phyloP scores from a whole-genome alignment of 2,329 filamentous ascomycete genomes.

The Epicoccum nigrum region DNA sequence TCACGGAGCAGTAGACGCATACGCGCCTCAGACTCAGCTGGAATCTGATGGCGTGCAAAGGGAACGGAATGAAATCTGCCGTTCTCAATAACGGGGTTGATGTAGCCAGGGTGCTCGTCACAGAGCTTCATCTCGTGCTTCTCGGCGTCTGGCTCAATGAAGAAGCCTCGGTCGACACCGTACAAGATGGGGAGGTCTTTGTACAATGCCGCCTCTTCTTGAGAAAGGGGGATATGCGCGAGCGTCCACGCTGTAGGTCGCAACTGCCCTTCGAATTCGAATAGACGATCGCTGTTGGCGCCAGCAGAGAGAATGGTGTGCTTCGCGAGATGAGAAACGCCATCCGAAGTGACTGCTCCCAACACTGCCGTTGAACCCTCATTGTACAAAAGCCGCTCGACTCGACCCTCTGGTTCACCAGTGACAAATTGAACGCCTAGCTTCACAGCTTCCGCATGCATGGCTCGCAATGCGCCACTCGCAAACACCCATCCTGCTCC shows the following conservation, averaged over 20 bases:
- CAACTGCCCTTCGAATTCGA: slow-evolving; percentile 60
- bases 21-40: slow-evolving; percentile 54
- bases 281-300: slow-evolving; percentile 54
- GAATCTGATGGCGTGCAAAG: slow-evolving; percentile 54
- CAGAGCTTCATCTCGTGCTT: slow-evolving; percentile 57
- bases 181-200: slow-evolving; percentile 58
- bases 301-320: slow-evolving; percentile 58
- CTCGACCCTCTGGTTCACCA: slow-evolving; percentile 48
- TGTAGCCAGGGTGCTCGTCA: slow-evolving; percentile 64
- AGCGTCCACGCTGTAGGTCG: slow-evolving; percentile 63
- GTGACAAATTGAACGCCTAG: slow-evolving; percentile 57
- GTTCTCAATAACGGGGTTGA: slow-evolving; percentile 51
- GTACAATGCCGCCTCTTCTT: slow-evolving; percentile 54
- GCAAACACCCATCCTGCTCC: slow-evolving; percentile 63
- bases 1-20: slow-evolving; percentile 57
- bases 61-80: slow-evolving; percentile 47
- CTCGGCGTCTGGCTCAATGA: slow-evolving; percentile 56
- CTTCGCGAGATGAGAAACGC: slow-evolving; percentile 50
- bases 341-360: slow-evolving; percentile 54
- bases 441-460: slow-evolving; percentile 52
- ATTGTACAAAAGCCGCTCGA: slow-evolving; percentile 45
- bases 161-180: slow-evolving; percentile 58
- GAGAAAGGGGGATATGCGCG: slow-evolving; percentile 57
- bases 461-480: slow-evolving; percentile 55
- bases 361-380: slow-evolving; percentile 41